These are phyloP conservation scores for Rhodotorula sp. DNA, from an alignment of 1,284 basidiomycete species.

Conservation along the genomic window DNA sequence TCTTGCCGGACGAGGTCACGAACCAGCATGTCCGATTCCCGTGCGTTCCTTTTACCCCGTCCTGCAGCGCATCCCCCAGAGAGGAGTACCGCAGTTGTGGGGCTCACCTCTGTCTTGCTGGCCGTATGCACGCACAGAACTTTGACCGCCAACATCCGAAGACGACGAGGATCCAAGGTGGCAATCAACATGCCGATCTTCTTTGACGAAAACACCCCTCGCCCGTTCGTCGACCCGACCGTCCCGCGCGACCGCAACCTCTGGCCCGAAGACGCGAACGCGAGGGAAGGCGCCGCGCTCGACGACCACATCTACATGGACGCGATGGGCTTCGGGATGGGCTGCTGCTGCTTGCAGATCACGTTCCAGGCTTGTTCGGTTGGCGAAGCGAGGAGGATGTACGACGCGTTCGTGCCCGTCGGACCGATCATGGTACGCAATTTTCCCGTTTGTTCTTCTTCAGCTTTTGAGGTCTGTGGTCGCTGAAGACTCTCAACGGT, in stretches of 20 bases:
- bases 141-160: constrained; percentile 90
- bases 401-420: constrained; percentile 90
- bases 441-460: constrained; percentile 19
- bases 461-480: not conserved
- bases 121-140: constrained; percentile 60
- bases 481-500: not conserved
- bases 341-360: constrained; percentile 94
- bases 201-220: constrained; percentile 80
- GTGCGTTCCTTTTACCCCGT: constrained; percentile 57
- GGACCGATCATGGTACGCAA: constrained; percentile 89
- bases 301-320: constrained; percentile 95
- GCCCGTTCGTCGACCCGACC: constrained; percentile 84
- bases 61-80: not conserved
- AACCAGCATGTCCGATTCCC: constrained; percentile 97
- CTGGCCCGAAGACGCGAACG: constrained; percentile 81
- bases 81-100: too few relatives aligned
- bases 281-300: constrained; percentile 79
- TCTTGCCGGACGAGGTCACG: constrained; percentile 92
- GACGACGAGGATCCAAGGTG: constrained; percentile 86
- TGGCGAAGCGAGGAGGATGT: constrained; percentile 82
- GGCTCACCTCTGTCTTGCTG: not conserved
- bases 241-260: constrained; percentile 78
- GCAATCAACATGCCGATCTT: constrained; percentile 94
- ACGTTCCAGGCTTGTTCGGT: constrained; percentile 97
- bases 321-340: constrained; percentile 99